A percentile compares a stretch with the other conserved stretches of the same genome.
phyloP scores from a whole-genome alignment of 768 basidiomycete species.

The Galerina sulciceps region DNA sequence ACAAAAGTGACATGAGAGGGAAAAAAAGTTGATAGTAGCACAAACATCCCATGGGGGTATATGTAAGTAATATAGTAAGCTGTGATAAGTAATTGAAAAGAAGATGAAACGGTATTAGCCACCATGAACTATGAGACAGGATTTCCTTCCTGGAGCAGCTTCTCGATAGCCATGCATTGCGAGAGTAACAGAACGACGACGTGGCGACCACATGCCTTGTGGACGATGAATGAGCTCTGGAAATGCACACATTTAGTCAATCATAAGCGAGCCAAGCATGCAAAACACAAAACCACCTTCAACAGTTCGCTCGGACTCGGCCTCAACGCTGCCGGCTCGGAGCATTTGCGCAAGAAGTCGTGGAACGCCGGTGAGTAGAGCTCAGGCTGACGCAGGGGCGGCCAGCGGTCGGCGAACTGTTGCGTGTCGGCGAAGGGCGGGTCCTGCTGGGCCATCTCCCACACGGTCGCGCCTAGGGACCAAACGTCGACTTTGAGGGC shows the following conservation, averaged over 20 bases:
- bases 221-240: constrained; percentile 63
- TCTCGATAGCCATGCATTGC: constrained; percentile 72
- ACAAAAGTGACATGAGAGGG: neutral
- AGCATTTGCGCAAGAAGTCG: constrained; percentile 72
- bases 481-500: constrained; percentile 78
- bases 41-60: neutral
- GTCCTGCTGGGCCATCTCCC: constrained; percentile 78
- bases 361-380: constrained; percentile 71
- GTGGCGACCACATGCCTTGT: constrained; percentile 67
- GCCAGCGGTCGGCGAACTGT: constrained; percentile 66
- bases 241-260: neutral
- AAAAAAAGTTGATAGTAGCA: neutral
- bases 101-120: constrained; percentile 5
- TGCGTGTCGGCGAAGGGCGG: constrained; percentile 73
- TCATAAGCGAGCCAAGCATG: neutral
- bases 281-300: constrained; percentile 49
- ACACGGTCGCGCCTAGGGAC: constrained; percentile 83
- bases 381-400: constrained; percentile 59
- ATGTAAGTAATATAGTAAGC: neutral
- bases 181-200: constrained; percentile 71
- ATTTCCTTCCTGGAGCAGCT: constrained; percentile 33
- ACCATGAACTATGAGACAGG: neutral
- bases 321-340: constrained; percentile 57
- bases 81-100: neutral
- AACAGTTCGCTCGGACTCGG: constrained; percentile 61